These are phyloP conservation scores for Pharus latifolius DNA, from an alignment of 176 grass and related monocot species.

Conservation along the genomic window DNA sequence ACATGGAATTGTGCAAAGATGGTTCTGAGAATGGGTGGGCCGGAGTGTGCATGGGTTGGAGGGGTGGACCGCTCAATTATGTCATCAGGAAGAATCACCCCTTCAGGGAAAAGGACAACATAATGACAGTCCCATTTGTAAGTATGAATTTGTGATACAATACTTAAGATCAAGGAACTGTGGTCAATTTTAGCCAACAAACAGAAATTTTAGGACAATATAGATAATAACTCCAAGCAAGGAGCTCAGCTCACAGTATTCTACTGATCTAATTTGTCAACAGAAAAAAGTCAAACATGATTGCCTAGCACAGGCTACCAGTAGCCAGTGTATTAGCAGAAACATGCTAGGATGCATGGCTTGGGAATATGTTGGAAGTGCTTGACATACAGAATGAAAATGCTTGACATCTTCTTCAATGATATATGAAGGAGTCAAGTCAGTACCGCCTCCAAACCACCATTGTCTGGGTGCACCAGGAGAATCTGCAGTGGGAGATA, in stretches of 20 bases:
- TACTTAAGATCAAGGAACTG: background rate
- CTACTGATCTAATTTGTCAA: too few relatives aligned
- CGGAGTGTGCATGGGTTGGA: background rate
- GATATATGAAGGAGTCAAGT: slow-evolving; percentile 91
- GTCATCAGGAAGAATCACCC: background rate
- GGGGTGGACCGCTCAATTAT: background rate
- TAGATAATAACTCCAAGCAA: background rate
- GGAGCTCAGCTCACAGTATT: background rate
- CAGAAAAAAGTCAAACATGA: too few relatives aligned
- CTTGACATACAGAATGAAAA: slow-evolving; percentile 79
- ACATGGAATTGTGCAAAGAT: background rate
- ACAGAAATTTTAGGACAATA: background rate
- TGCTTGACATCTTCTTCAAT: slow-evolving; percentile 99
- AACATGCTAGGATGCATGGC: background rate
- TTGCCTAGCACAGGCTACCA: too few relatives aligned
- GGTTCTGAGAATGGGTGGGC: background rate
- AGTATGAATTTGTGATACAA: background rate
- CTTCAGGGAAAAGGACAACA: background rate
- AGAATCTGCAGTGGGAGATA: slow-evolving; percentile 38
- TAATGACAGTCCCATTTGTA: background rate
- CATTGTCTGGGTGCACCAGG: slow-evolving; percentile 90
- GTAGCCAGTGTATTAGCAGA: background rate
- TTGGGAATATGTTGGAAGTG: background rate
- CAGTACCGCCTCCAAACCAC: slow-evolving; percentile 99
- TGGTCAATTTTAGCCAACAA: background rate